Base-by-base conservation (phyloP, 441 rosid species). In the Gossypium gossypioides region DNA sequence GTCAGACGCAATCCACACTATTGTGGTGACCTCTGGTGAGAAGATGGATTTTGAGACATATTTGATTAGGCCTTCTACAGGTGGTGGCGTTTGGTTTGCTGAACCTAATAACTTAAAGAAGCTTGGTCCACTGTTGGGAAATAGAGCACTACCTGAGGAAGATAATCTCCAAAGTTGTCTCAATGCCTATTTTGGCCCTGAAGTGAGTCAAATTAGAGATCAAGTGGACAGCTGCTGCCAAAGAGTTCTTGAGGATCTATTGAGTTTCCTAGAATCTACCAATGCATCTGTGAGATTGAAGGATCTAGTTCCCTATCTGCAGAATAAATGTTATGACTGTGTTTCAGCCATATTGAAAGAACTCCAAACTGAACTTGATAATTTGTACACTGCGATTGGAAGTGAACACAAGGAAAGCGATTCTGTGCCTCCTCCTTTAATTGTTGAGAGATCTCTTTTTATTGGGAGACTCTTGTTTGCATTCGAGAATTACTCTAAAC, bases 61-160 rank as follows among this genome's bases (percentile, higher is more conserved):
- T 84, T 82, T 95, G 79, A 89, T 82, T 80, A 91, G 89, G 77
- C 95, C 96, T 63, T 86, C 91, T 40, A 84, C 89, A 3, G 97
- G 96, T 61, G 98, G 97, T 72, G 97, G 98, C 66, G 87, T 95
- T 80, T 95, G 99, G 99, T 95, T 92, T 78, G 83, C 90, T 21
- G 97, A 95, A 74, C 86, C 95, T 77, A 85, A 78, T 80, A 84
- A 75, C 68, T 61, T 77, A 34, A 87, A 87, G 83, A 92, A 86
- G 86, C 75, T 75, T 78, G 83, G 78, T 79, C 64, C 71, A 25
- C 19, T 77, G 54, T 69, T 82, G 29, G 87, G 86, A 37, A 77
- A 76, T 73, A 89, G 87, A 80, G 76, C 78, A 74, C 72, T 82
- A 1, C 81, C 76, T 12, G 93, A 87, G 76, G 93, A 87, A 80